Evolutionary conservation across 2,329 filamentous ascomycete genomes (phyloP), one percentile per base, ranked within the genome.

Genomic region (Xylaria polymorpha): DNA sequence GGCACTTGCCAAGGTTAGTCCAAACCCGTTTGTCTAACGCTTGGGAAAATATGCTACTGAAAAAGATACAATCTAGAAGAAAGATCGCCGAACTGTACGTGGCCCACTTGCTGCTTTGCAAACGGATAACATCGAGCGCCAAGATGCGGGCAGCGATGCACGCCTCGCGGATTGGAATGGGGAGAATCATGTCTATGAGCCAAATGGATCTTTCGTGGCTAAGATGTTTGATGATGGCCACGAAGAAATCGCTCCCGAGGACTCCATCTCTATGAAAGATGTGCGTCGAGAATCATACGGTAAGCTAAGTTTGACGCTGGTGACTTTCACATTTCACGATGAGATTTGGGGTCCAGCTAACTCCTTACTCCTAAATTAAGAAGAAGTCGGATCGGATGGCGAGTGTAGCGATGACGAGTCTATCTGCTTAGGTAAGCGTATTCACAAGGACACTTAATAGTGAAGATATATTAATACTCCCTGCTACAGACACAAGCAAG

Each of bases 221-320:
- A 32, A 20, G 0, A 39, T 53, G 15, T 59, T 58, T 29, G 43
- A 46, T 39, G 56, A 56, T 25, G 55, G 53, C 20, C 32, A 41
- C 1, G 58, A 44, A 4, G 63, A 59, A 35, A 35, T 70, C 35
- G 37, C 29, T 0, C 61, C 68, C 18, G 60, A 64, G 9, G 64
- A 68, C 43, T 70, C 64, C 6, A 44, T 68, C 14, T 64, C 68
- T 2, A 37, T 68, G 37, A 70, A 9, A 43, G 20, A 50, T 41
- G 35, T 37, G 5, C 41, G 44, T 56, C 37, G 59, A 57, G 15
- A 18, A 6, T 32, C 65, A 5, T 66, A 56, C 41, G 22, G 61
- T 70, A 58, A 41, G 66, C 29, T 37, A 3, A 35, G 14, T 41
- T 29, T 14, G 2, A 35, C 8, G 15, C 22, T 44, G 10, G 22